These are phyloP conservation scores for Escallonia rubra DNA, from an alignment of 129 eudicot species.

Conservation along the genomic window DNA sequence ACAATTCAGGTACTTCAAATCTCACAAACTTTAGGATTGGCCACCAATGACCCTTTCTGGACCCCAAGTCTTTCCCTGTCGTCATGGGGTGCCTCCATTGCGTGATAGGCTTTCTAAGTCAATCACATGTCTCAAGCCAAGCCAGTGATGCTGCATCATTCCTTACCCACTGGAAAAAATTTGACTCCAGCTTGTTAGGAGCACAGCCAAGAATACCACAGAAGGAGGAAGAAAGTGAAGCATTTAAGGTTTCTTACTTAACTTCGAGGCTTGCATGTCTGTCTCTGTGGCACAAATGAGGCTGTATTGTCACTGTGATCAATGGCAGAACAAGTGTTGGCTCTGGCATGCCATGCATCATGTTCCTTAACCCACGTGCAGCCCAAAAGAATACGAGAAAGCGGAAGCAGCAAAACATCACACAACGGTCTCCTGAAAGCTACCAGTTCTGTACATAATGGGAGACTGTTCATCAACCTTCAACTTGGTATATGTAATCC, in stretches of 20 bases:
- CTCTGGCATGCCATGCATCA: neutral
- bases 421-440: neutral
- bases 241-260: no score
- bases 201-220: neutral
- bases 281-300: neutral
- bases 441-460: neutral
- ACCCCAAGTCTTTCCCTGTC: no score
- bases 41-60: no score
- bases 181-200: slow-evolving; percentile 1
- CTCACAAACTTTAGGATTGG: no score
- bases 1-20: no score
- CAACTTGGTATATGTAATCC: neutral
- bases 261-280: neutral
- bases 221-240: neutral
- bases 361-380: neutral
- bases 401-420: neutral
- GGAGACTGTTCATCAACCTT: neutral
- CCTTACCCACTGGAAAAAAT: neutral
- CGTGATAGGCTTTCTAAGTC: no score
- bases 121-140: no score
- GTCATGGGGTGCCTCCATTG: no score
- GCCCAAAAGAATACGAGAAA: neutral
- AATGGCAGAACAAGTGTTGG: neutral
- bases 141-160: neutral
- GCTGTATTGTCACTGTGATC: neutral